Base-by-base conservation (phyloP, 192 early-diverging fungal genomes). In the Backusella australiensis region DNA sequence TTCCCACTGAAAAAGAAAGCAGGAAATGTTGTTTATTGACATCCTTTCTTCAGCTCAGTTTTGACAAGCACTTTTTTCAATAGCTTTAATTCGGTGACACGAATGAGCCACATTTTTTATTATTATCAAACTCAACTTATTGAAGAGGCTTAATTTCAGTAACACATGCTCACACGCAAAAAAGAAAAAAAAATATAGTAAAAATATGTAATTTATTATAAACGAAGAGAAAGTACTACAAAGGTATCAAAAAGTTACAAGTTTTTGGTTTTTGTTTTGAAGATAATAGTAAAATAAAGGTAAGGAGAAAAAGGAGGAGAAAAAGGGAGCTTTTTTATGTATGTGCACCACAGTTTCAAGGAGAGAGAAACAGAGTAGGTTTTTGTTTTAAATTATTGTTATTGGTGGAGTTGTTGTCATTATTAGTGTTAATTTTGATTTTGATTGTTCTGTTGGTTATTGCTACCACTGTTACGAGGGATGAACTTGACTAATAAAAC, bases 1-100 rank as follows among this genome's bases (percentile, higher is more conserved):
- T 63, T 23, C 46, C 34, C 26, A 17, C 41, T 12, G 23, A 46
- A 71, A 44, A 49, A 71, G 41, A n/a, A 41, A 35, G 6, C 5
- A 69, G 41, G 59, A 66, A 67, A 91, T 86, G 97, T 98, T 67
- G 95, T 84, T 79, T 96, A 90, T 73, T 96, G 80, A 1, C 96
- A 97, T 87, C 97, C 98, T 77, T 96, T 87, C 95, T 32, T 98
- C 96, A 88, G 49, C 49, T 52, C n/a, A 6, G n/a, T 56, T 56
- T 56, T 56, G 49, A 23, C 53, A 56, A 56, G 53, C 21, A 11
- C 7, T 56, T 56, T 56, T 56, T 56, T 14, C 12, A 44, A 44
- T 14, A 11, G 23, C 8, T 56, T 21, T 17, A 53, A 59, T 26
- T 19, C 12, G 12, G 56, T 63, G 11, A 63, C 56, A 29, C 56